Conservation (phyloP, 1,284 basidiomycete genomes). For the Papiliotrema fonsecae region DNA sequence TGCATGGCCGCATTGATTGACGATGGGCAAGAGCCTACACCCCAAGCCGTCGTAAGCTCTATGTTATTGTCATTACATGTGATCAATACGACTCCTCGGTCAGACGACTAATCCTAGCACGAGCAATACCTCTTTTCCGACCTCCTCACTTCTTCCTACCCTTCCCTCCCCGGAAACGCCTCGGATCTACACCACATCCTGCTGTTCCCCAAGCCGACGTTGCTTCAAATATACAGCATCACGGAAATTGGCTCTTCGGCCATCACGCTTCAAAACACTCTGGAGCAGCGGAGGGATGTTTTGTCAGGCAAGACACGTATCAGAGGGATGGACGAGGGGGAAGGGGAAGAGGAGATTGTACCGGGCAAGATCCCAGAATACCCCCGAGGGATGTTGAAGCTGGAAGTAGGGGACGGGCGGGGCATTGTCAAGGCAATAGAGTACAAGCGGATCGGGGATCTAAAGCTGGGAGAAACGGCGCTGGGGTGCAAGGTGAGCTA, state of each 20-base stretch:
- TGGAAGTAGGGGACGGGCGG: conserved; percentile 43
- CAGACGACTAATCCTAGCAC: conserved; percentile 13
- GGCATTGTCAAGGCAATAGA: conserved; percentile 38
- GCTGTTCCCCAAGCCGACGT: conserved; percentile 30
- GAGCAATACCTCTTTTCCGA: conserved; percentile 35
- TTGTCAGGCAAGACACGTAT: conserved; percentile 40
- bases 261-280: conserved; percentile 36
- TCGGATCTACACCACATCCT: conserved; percentile 15
- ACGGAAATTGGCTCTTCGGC: conserved; percentile 42
- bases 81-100: too few relatives aligned
- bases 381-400: conserved; percentile 40
- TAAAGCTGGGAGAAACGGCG: conserved; percentile 40
- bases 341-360: conserved; percentile 23
- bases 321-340: conserved; percentile 37
- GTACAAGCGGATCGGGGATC: conserved; percentile 30
- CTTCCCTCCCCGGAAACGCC: conserved; percentile 7
- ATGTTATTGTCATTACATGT: too few relatives aligned
- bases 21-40: conserved; percentile 16
- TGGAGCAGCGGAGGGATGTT: conserved; percentile 43
- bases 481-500: conserved; percentile 41
- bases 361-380: conserved; percentile 39
- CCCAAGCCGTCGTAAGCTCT: conserved; percentile 19
- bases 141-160: conserved; percentile 22
- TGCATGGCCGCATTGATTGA: conserved; percentile 22
- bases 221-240: conserved; percentile 37